Evolutionary conservation across 2,329 filamentous ascomycete species (phyloP).

Genomic region (Phialophora expanda): DNA sequence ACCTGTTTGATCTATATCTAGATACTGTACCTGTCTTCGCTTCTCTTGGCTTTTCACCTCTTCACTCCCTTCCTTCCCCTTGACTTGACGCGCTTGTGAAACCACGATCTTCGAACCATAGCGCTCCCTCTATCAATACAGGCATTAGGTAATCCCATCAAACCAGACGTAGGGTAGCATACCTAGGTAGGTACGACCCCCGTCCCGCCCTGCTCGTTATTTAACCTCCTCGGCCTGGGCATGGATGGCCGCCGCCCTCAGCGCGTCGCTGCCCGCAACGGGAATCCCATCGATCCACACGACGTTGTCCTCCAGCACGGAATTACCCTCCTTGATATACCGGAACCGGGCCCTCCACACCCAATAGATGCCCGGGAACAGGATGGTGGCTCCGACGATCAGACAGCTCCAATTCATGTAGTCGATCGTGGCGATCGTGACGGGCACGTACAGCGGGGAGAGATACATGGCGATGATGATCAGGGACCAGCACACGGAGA

Average conservation of each 20-base stretch:
- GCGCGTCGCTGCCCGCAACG: constrained; percentile 20
- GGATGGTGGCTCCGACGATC: constrained; percentile 31
- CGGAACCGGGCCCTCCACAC: constrained; percentile 30
- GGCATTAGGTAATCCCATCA: too few species aligned
- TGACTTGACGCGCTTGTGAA: too few species aligned
- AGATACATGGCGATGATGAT: constrained; percentile 34
- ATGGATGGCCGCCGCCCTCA: constrained; percentile 15
- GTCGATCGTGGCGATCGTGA: constrained; percentile 33
- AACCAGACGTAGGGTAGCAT: too few species aligned
- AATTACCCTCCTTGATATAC: constrained; percentile 30
- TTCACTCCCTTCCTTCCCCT: too few species aligned
- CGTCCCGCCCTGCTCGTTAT: background rate
- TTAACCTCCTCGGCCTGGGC: background rate
- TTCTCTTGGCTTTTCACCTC: too few species aligned
- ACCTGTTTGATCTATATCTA: too few species aligned
- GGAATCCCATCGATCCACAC: constrained; percentile 28
- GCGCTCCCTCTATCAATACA: too few species aligned
- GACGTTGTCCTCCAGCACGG: constrained; percentile 29
- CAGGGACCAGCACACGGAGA: constrained; percentile 33
- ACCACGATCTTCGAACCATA: too few species aligned
- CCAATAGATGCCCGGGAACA: constrained; percentile 36
- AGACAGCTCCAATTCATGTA: constrained; percentile 36
- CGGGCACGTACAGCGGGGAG: constrained; percentile 34
- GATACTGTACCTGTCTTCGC: too few species aligned
- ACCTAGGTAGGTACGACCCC: too few species aligned